A percentile compares a stretch with the other conserved stretches of the same genome.
phyloP scores from a whole-genome alignment of 2,329 filamentous ascomycete genomes.

The Neophaeococcomyces mojaviensis region DNA sequence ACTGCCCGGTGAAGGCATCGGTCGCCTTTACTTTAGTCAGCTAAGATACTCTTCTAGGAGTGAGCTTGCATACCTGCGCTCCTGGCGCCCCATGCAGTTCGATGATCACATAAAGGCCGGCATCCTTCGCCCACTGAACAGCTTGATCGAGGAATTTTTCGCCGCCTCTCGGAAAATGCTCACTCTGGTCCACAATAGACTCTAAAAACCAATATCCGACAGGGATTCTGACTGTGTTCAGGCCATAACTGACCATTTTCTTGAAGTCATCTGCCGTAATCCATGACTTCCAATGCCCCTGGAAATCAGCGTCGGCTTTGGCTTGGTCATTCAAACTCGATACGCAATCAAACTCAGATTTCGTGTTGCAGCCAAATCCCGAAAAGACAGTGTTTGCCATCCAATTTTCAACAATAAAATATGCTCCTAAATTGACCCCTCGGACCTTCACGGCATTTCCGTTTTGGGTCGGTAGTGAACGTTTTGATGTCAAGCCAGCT shows the following conservation, averaged over 20 bases:
- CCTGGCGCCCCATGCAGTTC: slow-evolving; percentile 47
- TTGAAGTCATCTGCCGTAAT: slow-evolving; percentile 43
- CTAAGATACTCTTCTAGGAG: no score
- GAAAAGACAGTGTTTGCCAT: slow-evolving; percentile 42
- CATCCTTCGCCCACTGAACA: slow-evolving; percentile 42
- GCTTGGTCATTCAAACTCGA: slow-evolving; percentile 38
- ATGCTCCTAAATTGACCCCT: slow-evolving; percentile 48
- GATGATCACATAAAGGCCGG: slow-evolving; percentile 47
- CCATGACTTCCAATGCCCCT: slow-evolving; percentile 45
- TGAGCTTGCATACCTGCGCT: no score
- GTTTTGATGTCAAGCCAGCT: slow-evolving; percentile 11
- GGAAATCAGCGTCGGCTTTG: slow-evolving; percentile 40
- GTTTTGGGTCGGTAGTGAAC: slow-evolving; percentile 9
- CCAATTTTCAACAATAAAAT: slow-evolving; percentile 50
- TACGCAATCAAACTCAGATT: slow-evolving; percentile 46
- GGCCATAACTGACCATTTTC: slow-evolving; percentile 42
- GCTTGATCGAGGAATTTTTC: slow-evolving; percentile 41
- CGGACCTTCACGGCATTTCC: slow-evolving; percentile 37
- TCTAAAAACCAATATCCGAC: slow-evolving; percentile 52
- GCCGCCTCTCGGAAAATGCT: slow-evolving; percentile 46
- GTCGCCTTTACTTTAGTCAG: no score
- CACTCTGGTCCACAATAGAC: slow-evolving; percentile 39
- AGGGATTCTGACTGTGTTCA: slow-evolving; percentile 50
- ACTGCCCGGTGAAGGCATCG: slow-evolving; percentile 43
- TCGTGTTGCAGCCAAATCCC: slow-evolving; percentile 40